Percentiles rank a stretch among this genome's conserved stretches.
These are phyloP conservation scores for Ustulina deusta DNA, from an alignment of 2,329 filamentous ascomycete species.

Conservation along the genomic window DNA sequence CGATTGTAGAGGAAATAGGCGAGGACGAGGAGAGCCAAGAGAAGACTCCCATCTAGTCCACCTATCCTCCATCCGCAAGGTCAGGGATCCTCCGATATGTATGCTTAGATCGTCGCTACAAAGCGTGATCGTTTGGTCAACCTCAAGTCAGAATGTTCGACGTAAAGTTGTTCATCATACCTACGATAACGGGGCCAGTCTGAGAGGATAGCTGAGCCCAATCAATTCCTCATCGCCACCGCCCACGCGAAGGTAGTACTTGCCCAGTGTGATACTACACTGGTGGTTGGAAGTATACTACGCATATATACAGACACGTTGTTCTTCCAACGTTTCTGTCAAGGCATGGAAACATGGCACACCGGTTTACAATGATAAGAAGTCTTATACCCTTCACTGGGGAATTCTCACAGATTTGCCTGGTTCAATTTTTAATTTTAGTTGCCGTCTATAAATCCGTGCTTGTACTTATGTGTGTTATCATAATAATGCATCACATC, in stretches of 20 bases:
- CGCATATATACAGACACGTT: neutral
- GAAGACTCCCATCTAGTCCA: neutral
- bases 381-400: neutral
- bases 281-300: neutral
- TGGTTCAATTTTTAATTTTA: slow-evolving; percentile 42
- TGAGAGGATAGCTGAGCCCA: neutral
- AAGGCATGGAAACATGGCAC: neutral
- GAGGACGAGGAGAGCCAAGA: neutral
- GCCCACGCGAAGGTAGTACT: neutral
- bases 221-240: neutral
- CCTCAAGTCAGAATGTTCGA: neutral
- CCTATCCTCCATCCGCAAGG: neutral
- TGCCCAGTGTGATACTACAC: neutral
- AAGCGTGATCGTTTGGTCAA: neutral
- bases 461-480: slow-evolving; percentile 40
- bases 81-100: neutral
- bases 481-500: slow-evolving; percentile 24
- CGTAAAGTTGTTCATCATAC: neutral
- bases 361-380: neutral
- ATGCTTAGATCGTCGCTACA: neutral
- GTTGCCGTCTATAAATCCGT: slow-evolving; percentile 46
- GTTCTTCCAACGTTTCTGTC: neutral
- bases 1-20: neutral
- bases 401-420: neutral
- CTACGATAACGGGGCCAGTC: neutral